Conservation (phyloP, 2,329 filamentous ascomycete genomes). For the Mycosphaerelloides madeirae region DNA sequence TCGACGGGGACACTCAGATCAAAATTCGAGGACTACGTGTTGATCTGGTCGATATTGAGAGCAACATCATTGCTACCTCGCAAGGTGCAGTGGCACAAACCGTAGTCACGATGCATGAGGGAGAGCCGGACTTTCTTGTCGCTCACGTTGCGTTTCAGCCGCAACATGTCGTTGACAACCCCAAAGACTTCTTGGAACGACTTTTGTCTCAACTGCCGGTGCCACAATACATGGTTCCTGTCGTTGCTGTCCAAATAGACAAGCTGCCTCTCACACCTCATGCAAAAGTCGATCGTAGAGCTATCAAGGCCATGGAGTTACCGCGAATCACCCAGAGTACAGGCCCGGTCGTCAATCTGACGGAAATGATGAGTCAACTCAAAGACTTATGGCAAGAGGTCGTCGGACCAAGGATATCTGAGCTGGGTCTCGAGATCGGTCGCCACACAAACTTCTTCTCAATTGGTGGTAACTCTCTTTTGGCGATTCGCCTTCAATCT, state of each 20-base stretch:
- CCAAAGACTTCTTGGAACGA: neutral
- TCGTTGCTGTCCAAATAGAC: neutral
- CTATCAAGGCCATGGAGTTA: neutral
- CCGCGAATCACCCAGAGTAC: neutral
- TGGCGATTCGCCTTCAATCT: neutral
- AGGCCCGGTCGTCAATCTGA: neutral
- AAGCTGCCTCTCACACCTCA: constrained; percentile 4
- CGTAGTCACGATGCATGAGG: constrained; percentile 12
- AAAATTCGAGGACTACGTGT: constrained; percentile 45
- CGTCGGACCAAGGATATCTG: no score
- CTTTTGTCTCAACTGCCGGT: no score
- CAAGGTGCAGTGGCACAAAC: constrained; percentile 25
- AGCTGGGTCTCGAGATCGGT: neutral
- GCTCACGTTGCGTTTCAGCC: constrained; percentile 28
- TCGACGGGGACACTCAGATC: constrained; percentile 42
- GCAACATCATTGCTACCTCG: constrained; percentile 22
- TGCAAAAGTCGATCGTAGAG: constrained; percentile 6
- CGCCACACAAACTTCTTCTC: constrained; percentile 2
- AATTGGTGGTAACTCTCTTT: constrained; percentile 3
- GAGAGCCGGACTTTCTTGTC: constrained; percentile 34
- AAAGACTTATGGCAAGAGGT: no score
- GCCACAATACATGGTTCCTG: constrained; percentile 13
- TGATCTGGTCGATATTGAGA: constrained; percentile 45
- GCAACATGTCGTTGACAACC: neutral
- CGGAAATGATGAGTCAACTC: neutral